Evolutionary conservation across 2,329 filamentous ascomycete genomes (phyloP), one percentile per base, ranked within the genome.

Genomic region (Aspergillus arachidicola): DNA sequence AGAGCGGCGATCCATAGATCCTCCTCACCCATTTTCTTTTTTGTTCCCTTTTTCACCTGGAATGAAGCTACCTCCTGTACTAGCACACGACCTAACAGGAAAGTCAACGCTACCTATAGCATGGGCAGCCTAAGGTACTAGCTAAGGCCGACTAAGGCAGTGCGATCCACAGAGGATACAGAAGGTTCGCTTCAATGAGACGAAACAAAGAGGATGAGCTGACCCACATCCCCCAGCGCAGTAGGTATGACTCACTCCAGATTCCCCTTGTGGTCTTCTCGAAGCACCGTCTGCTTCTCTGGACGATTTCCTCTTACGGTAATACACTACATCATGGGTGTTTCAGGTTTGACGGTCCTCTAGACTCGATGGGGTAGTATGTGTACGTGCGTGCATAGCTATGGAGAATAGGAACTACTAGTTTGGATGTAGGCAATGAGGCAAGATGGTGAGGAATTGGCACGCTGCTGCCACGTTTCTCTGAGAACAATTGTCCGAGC

Each of bases 381-480:
- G 57, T 59, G 57, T 59, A 59, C 57, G 50, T 43, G 54, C 60
- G 26, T 51, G 48, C 48, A 51, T 51, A 7, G 26, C 28, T 32
- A 51, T 51, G 48, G 48, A 51, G 48, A 32, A 51, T 32, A 10
- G 19, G 16, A 19, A n/a, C 36, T 36, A 21, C 16, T 58, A 61
- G 26, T 43, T 21, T 30, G 28, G n/a, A 46, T 43, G 60, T 53
- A 48, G 57, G 30, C 51, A 51, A 48, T 28, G 57, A 51, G 30
- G 48, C 28, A 36, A 51, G 19, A 46, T 26, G n/a, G 21, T 41
- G 45, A 51, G 28, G 28, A 51, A 32, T 7, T n/a, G 12, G 28
- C 28, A 59, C 34, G 28, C 46, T 34, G 16, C 51, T 62, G 59
- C 60, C 62, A 66, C 64, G 58, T 62, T 66, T 58, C 54, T 38